Conservation (phyloP, 2,329 filamentous ascomycete genomes). For the Drechslerella dactyloides region DNA sequence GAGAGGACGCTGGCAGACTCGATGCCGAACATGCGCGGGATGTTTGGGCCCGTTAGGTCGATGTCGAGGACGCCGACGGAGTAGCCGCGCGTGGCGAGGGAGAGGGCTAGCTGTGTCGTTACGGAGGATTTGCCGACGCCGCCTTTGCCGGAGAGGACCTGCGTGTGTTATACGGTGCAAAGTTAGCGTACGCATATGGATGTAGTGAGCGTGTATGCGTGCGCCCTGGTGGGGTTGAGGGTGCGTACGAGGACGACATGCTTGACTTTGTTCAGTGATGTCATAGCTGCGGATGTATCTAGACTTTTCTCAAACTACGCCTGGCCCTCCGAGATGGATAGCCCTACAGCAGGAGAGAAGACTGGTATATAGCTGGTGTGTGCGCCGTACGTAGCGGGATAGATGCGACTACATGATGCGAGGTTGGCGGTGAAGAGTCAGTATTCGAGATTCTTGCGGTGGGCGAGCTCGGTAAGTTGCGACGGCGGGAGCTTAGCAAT, state of each 20-base stretch:
- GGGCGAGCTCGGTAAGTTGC: slow-evolving; percentile 7
- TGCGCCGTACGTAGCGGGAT: slow-evolving; percentile 3
- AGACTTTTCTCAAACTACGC: no score
- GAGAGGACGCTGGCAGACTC: slow-evolving; percentile 81
- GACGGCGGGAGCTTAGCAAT: slow-evolving; percentile 35
- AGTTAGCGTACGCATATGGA: slow-evolving; percentile 17
- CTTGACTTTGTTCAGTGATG: slow-evolving; percentile 74
- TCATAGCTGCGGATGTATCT: slow-evolving; percentile 57
- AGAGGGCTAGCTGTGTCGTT: slow-evolving; percentile 93
- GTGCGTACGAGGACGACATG: slow-evolving; percentile 74
- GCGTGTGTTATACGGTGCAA: slow-evolving; percentile 4
- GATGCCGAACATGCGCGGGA: slow-evolving; percentile 90
- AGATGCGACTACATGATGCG: slow-evolving; percentile 43
- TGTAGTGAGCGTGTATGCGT: slow-evolving; percentile 11
- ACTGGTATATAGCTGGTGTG: slow-evolving; percentile 2
- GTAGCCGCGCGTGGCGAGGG: slow-evolving; percentile 81
- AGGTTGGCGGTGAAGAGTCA: slow-evolving; percentile 5
- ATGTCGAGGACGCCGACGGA: slow-evolving; percentile 95
- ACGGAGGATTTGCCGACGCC: slow-evolving; percentile 97
- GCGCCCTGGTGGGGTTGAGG: slow-evolving; percentile 5
- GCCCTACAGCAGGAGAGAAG: neutral
- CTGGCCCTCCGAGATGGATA: neutral
- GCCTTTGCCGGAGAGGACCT: slow-evolving; percentile 92
- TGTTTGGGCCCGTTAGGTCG: slow-evolving; percentile 93
- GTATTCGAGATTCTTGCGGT: slow-evolving; percentile 9